These are phyloP conservation scores for Crataegus laevigata DNA, from an alignment of 306 rosid genomes.

Conservation along the genomic window DNA sequence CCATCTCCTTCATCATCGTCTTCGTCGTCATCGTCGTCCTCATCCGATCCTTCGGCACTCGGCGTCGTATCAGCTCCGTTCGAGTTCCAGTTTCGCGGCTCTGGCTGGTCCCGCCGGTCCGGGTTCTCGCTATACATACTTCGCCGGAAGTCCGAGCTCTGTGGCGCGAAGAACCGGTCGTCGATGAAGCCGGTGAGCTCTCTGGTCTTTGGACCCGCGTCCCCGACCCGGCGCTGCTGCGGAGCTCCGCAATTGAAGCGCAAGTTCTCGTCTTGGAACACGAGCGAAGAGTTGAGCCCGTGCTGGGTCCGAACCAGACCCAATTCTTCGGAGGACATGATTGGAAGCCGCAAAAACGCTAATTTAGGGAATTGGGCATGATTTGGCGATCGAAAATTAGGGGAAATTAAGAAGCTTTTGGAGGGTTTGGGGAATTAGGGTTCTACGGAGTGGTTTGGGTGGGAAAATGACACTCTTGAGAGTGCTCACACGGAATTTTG, in stretches of 20 bases:
- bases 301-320: conserved; percentile 45
- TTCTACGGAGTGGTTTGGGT: background rate
- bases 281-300: conserved; percentile 52
- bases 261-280: conserved; percentile 53
- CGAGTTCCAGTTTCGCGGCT: conserved; percentile 54
- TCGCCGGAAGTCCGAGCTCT: conserved; percentile 54
- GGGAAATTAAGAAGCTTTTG: background rate
- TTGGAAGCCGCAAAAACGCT: background rate
- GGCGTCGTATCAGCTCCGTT: conserved; percentile 41
- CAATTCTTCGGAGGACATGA: conserved; percentile 71
- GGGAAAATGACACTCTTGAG: background rate
- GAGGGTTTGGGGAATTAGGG: conserved; percentile 14
- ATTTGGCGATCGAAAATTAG: conserved; percentile 9
- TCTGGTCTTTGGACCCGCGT: conserved; percentile 57
- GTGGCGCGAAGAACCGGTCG: conserved; percentile 52
- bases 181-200: conserved; percentile 64
- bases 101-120: conserved; percentile 34
- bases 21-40: conserved; percentile 53
- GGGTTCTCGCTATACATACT: conserved; percentile 36
- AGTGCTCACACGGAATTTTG: background rate
- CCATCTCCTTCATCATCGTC: conserved; percentile 45
- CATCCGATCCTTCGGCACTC: conserved; percentile 65
- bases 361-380: conserved; percentile 19
- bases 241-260: conserved; percentile 53
- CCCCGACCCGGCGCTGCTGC: conserved; percentile 50